Evolutionary conservation across 1,284 basidiomycete genomes (phyloP), one percentile per base, ranked within the genome.

Genomic region (Trametes pubescens): DNA sequence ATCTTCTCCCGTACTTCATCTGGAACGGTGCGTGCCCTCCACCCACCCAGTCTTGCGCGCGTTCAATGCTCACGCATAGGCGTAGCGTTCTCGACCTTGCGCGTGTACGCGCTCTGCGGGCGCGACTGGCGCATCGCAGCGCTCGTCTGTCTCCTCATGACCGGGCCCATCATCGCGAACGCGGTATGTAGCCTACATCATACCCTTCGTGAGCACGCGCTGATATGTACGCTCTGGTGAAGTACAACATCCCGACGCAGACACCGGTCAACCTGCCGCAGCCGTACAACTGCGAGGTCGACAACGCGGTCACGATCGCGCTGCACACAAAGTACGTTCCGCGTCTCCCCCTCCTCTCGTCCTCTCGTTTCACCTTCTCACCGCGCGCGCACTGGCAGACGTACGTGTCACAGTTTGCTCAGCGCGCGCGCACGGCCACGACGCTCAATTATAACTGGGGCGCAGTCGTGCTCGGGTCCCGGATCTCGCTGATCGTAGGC

Each of bases 21-120:
- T 60, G 59, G 51, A 54, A 47, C 22, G 59, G 59, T 60, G 7
- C 29, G 59, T 38, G n/a, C 26, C 29, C 13, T 4, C 13, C 34
- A n/a, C 16, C 4, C 34, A 48, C n/a, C 13, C 16, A n/a, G 6
- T 24, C 8, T 13, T 22, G n/a, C 10, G 16, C 13, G 9, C 26
- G n/a, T 35, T 4, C n/a, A 21, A 35, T 7, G 13, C 29, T 29
- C 32, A 5, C 16, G 26, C 21, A 8, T 8, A 43, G 5, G 14
- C 22, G 16, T 22, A 60, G 59, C 49, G 21, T 60, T 60, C 29
- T 43, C 51, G 26, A 60, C 51, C 0, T 24, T 60, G 35, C 59
- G 59, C 16, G 59, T 60, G 10, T 60, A 54, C 24, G 59, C 59
- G 11, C n/a, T 54, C 1, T 44, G 26, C 22, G 59, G 52, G 16